Evolutionary conservation across 192 early-diverging fungal genomes (phyloP).

Genomic region (Linderina pennispora): DNA sequence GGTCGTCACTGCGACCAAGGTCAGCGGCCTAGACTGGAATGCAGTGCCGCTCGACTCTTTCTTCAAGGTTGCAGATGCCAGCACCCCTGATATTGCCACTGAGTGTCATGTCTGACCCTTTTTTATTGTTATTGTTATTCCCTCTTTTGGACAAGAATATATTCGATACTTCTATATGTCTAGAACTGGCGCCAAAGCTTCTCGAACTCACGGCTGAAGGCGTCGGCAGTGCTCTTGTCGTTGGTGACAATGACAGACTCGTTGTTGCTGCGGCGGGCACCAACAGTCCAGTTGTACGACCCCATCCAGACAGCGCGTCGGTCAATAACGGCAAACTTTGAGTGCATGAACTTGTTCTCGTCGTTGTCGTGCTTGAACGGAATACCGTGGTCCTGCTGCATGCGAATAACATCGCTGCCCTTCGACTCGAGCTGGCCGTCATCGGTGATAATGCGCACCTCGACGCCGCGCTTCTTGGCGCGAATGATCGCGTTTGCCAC

Average conservation of each 20-base stretch:
- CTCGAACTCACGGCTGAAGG: conserved; percentile 57
- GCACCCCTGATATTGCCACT: not conserved
- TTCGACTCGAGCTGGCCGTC: conserved; percentile 54
- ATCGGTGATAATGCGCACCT: conserved; percentile 69
- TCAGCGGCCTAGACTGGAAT: not conserved
- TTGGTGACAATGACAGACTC: conserved; percentile 66
- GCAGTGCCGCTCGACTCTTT: not conserved
- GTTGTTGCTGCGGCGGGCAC: conserved; percentile 61
- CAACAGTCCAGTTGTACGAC: conserved; percentile 47
- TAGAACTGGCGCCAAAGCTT: conserved; percentile 55
- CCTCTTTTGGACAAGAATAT: too few species aligned
- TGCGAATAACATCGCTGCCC: conserved; percentile 52
- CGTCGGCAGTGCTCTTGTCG: conserved; percentile 49
- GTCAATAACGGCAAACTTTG: conserved; percentile 67
- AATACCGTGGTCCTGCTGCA: conserved; percentile 41
- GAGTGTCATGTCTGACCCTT: too few species aligned
- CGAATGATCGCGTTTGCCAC: conserved; percentile 58
- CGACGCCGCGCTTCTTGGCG: conserved; percentile 48
- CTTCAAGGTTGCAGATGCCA: not conserved
- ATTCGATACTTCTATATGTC: too few species aligned
- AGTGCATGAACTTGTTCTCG: conserved; percentile 54
- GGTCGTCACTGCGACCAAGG: not conserved
- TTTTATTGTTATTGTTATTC: too few species aligned
- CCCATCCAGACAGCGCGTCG: conserved; percentile 52
- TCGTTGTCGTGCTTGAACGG: conserved; percentile 49